These are phyloP conservation scores for Lachnellula willkommii DNA, from an alignment of 2,329 filamentous ascomycete genomes.

Conservation along the genomic window DNA sequence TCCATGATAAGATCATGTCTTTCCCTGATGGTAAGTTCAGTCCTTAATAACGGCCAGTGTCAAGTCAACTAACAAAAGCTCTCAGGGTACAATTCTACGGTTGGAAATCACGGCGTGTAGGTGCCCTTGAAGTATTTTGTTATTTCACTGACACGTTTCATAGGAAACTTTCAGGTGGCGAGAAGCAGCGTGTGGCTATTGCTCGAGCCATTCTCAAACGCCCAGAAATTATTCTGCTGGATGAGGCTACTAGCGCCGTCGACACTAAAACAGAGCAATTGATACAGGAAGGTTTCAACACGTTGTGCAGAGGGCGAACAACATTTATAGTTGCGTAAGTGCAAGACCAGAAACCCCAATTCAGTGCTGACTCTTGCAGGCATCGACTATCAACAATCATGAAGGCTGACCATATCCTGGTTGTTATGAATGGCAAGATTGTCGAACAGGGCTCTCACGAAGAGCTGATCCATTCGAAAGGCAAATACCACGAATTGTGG, in stretches of 20 bases:
- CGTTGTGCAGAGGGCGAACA: conserved; percentile 45
- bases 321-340: conserved; percentile 38
- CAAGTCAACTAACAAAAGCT: not conserved
- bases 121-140: conserved; percentile 1
- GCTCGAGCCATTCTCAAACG: conserved; percentile 88
- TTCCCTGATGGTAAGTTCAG: conserved; percentile 52
- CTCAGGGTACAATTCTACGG: conserved; percentile 40
- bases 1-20: conserved; percentile 51
- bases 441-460: conserved; percentile 48
- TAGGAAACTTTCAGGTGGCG: conserved; percentile 79
- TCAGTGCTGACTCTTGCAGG: conserved; percentile 20
- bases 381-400: conserved; percentile 51
- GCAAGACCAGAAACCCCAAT: not conserved
- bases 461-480: conserved; percentile 41
- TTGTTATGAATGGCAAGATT: conserved; percentile 46
- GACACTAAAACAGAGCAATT: conserved; percentile 93
- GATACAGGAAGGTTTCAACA: conserved; percentile 61
- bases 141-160: conserved; percentile 52
- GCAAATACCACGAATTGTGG: conserved; percentile 50
- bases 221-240: conserved; percentile 84
- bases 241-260: conserved; percentile 90
- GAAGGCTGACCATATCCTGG: conserved; percentile 48
- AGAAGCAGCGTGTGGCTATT: conserved; percentile 82
- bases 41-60: not conserved
- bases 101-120: conserved; percentile 44